A percentile compares a stretch with the other conserved stretches of the same genome.
These are phyloP conservation scores for Fagus sylvatica DNA, from an alignment of 306 rosid species.

Conservation along the genomic window DNA sequence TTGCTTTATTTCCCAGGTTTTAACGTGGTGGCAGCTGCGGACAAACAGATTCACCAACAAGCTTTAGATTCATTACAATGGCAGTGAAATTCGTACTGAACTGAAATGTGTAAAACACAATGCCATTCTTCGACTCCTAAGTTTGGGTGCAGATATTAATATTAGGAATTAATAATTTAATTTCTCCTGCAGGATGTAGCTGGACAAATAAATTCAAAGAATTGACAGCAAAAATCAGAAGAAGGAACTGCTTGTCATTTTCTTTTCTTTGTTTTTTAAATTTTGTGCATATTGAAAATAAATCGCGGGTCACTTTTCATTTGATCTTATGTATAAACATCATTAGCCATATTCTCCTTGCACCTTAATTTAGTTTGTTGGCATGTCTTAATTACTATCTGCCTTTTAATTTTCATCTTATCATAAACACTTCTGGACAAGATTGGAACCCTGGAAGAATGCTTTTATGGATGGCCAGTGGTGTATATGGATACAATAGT, in stretches of 20 bases:
- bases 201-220: not conserved
- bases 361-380: not conserved
- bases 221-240: not conserved
- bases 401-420: not conserved
- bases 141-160: too few relatives aligned
- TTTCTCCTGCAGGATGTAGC: not conserved
- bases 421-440: not conserved
- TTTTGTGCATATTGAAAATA: not conserved
- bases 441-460: not conserved
- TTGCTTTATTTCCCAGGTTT: constrained; percentile 50
- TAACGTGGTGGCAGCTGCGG: constrained; percentile 89
- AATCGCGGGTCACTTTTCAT: not conserved
- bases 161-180: too few relatives aligned
- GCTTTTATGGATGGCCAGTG: too few relatives aligned
- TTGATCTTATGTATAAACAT: not conserved
- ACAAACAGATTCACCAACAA: constrained; percentile 69
- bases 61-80: constrained; percentile 69
- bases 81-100: constrained; percentile 35
- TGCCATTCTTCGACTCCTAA: not conserved
- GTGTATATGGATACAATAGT: not conserved
- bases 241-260: not conserved
- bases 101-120: not conserved
- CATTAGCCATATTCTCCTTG: too few relatives aligned
- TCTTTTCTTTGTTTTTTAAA: not conserved
- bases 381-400: not conserved